Evolutionary conservation across 306 rosid species (phyloP).

Genomic region (Casuarina equisetifolia): DNA sequence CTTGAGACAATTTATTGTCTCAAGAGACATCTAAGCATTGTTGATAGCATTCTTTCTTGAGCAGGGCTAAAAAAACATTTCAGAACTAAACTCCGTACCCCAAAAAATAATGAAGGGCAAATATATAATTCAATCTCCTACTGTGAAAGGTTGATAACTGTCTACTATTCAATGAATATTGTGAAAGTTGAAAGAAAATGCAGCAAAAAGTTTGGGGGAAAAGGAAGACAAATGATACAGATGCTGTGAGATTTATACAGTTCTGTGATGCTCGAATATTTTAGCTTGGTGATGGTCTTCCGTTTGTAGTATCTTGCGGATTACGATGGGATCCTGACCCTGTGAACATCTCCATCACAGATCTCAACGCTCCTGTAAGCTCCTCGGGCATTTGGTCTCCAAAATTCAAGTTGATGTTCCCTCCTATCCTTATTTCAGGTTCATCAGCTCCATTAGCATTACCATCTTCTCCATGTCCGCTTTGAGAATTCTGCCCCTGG

Average conservation of each 20-base stretch:
- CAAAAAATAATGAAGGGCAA: no score
- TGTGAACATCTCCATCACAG: constrained; percentile 70
- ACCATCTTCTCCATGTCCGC: constrained; percentile 38
- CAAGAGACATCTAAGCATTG: neutral
- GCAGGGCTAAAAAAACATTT: neutral
- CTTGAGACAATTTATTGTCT: no score
- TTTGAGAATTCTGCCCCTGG: constrained; percentile 52
- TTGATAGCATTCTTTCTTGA: neutral
- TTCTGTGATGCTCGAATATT: constrained; percentile 12
- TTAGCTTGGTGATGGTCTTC: constrained; percentile 59
- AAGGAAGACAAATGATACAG: neutral
- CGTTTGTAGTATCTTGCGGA: constrained; percentile 44
- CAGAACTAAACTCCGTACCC: neutral
- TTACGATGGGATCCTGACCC: constrained; percentile 46
- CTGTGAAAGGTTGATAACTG: neutral
- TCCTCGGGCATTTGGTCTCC: constrained; percentile 69
- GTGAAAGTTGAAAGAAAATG: neutral
- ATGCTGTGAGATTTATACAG: constrained; percentile 6
- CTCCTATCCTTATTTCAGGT: constrained; percentile 47
- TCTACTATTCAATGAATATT: neutral
- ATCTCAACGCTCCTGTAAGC: constrained; percentile 56
- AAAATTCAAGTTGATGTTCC: constrained; percentile 51
- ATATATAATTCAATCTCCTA: neutral
- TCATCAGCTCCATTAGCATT: constrained; percentile 36
- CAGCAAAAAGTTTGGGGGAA: neutral